These are phyloP conservation scores for Trichophaea hybrida DNA, from an alignment of 2,329 filamentous ascomycete genomes.

Conservation along the genomic window DNA sequence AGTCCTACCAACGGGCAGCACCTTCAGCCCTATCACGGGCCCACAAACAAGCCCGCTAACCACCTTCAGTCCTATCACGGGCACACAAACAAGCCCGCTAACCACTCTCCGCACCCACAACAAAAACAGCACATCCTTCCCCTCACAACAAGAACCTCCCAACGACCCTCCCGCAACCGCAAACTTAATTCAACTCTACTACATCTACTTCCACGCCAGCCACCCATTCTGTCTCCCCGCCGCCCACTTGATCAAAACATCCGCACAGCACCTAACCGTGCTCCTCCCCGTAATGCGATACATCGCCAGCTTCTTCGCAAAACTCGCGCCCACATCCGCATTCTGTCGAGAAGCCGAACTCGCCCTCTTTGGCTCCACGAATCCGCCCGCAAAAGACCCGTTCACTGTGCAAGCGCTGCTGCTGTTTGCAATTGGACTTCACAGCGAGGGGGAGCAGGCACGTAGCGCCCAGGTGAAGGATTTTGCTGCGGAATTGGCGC, in stretches of 20 bases:
- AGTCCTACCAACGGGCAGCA: constrained; percentile 1
- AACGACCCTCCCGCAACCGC: constrained; percentile 22
- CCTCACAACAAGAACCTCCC: constrained; percentile 22
- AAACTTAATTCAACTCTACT: constrained; percentile 30
- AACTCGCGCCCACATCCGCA: constrained; percentile 32
- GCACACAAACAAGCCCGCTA: constrained; percentile 14
- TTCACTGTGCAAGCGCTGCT: constrained; percentile 65
- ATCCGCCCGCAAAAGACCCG: constrained; percentile 36
- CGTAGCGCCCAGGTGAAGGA: constrained; percentile 53
- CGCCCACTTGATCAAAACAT: constrained; percentile 23
- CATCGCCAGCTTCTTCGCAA: constrained; percentile 30
- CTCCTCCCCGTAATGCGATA: constrained; percentile 31
- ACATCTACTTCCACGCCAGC: constrained; percentile 28
- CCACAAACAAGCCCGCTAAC: constrained; percentile 14
- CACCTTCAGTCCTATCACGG: not conserved
- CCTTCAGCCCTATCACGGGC: not conserved
- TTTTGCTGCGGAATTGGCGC: constrained; percentile 54
- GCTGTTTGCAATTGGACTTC: constrained; percentile 60
- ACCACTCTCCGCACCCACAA: constrained; percentile 25
- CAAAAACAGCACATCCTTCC: constrained; percentile 22
- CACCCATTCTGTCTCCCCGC: constrained; percentile 26
- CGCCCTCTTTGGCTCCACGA: constrained; percentile 37
- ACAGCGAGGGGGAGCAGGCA: constrained; percentile 58
- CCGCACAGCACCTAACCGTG: constrained; percentile 28
- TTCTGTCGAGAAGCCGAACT: constrained; percentile 47